Evolutionary conservation across 1,284 basidiomycete genomes (phyloP), one percentile per base, ranked within the genome.

Genomic region (Pseudozyma pruni): DNA sequence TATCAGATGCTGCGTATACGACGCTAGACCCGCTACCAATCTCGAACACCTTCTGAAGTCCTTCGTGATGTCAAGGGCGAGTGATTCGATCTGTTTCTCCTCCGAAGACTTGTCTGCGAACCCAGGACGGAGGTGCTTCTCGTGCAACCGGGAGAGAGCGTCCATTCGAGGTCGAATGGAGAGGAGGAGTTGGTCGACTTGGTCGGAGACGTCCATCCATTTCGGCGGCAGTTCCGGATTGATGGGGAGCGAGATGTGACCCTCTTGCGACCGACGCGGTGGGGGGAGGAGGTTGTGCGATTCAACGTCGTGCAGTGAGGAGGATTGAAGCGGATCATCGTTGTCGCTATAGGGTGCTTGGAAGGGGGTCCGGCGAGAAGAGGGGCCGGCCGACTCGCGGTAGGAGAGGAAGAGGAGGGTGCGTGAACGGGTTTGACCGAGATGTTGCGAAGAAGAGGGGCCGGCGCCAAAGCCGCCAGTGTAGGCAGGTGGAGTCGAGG

Each of bases 381-480:
- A 53, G 2, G 62, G 68, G 3, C 66, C 62, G 14, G 69, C 87
- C 4, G 93, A 93, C 84, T 97, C 92, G 67, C 95, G 88, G 83
- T 93, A 93, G 10, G 94, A 97, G 58, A 97, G 90, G 84, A 96
- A 99, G 79, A 97, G 89, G 47, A 94, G 88, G 3, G 95, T 98
- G 45, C 95, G 85, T 1, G 92, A 94, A 72, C 95, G 90, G 17
- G 91, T 94, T 34, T 80, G 75, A 4, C 82, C 69, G 10, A 72
- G 40, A 14, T 57, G 32, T 4, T 27, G 5, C 0, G 46, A 46
- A 17, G 39, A 13, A n/a, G 35, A 41, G 9, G 39, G 5, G n/a
- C 8, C 16, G 16, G 5, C 4, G 16, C n/a, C n/a, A n/a, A 3
- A 8, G 13, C 61, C 45, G 13, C 11, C 38, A 22, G 41, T 38